Evolutionary conservation across 257 asterid genomes (phyloP).

Genomic region (Coffea eugenioides): DNA sequence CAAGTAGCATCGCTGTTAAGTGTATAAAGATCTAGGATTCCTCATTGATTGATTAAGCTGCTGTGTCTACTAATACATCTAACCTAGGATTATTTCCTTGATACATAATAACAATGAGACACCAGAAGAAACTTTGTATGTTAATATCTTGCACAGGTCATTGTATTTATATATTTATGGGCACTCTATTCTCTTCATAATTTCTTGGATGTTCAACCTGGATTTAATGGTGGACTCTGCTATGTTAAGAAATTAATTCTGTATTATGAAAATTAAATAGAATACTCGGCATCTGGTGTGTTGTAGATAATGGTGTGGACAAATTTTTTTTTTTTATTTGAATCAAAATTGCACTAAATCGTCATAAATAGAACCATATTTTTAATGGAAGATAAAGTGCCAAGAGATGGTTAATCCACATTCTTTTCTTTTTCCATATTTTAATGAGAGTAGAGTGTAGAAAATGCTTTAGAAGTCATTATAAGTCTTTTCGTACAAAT

Average conservation of each 20-base stretch:
- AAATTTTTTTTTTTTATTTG: no score
- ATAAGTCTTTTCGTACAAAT: no score
- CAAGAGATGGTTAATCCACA: no score
- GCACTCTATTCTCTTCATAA: neutral
- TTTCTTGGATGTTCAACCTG: neutral
- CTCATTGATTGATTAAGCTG: neutral
- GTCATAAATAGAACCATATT: no score
- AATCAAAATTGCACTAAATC: neutral
- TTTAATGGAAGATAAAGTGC: no score
- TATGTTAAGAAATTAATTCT: no score
- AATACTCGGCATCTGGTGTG: neutral
- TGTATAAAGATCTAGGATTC: neutral
- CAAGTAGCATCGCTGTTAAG: neutral
- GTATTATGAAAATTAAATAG: no score
- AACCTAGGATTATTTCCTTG: neutral
- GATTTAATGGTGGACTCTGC: neutral
- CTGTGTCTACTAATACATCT: slow-evolving; percentile 1
- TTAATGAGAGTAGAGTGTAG: no score
- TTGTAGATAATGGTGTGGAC: neutral
- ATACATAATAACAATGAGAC: neutral
- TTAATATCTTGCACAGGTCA: neutral
- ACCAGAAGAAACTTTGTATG: neutral
- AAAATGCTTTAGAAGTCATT: no score
- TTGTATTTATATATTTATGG: neutral
- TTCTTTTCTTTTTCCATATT: no score